phyloP scores from a whole-genome alignment of 306 rosid species.

The Lathyrus sativus region DNA sequence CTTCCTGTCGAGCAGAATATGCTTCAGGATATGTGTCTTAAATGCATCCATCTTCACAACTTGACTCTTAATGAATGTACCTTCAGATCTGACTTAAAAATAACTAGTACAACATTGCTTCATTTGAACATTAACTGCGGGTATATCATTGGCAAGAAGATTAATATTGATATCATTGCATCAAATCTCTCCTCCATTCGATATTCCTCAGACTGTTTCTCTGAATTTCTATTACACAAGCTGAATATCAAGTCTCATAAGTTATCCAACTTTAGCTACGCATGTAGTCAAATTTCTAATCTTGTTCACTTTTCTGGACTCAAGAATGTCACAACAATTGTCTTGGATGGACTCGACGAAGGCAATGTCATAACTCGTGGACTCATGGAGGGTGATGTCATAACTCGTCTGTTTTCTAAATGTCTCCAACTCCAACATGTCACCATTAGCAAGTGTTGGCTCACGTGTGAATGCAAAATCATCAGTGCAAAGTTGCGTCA shows the following conservation, averaged over 20 bases:
- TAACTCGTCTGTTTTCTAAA: not conserved
- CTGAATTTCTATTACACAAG: not conserved
- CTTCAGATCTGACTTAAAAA: not conserved
- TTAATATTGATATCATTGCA: not conserved
- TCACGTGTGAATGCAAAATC: not conserved
- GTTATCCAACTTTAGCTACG: conserved; percentile 4
- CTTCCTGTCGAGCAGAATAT: not conserved
- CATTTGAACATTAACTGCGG: not conserved
- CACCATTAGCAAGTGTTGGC: not conserved
- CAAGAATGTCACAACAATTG: not conserved
- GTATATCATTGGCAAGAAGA: not conserved
- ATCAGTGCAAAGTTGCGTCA: not conserved
- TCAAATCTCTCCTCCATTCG: not conserved
- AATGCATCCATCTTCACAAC: not conserved
- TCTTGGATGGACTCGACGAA: not conserved
- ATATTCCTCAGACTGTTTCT: not conserved
- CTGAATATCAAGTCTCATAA: not conserved
- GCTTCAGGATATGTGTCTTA: not conserved
- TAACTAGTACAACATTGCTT: not conserved
- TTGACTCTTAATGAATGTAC: not conserved
- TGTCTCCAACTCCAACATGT: not conserved
- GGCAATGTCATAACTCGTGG: too few species aligned
- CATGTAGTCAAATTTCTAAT: not conserved
- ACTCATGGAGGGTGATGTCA: too few species aligned
- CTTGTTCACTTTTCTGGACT: not conserved